These are phyloP conservation scores for Picea sitchensis DNA, from an alignment of 75 land plant species.

Conservation along the genomic window DNA sequence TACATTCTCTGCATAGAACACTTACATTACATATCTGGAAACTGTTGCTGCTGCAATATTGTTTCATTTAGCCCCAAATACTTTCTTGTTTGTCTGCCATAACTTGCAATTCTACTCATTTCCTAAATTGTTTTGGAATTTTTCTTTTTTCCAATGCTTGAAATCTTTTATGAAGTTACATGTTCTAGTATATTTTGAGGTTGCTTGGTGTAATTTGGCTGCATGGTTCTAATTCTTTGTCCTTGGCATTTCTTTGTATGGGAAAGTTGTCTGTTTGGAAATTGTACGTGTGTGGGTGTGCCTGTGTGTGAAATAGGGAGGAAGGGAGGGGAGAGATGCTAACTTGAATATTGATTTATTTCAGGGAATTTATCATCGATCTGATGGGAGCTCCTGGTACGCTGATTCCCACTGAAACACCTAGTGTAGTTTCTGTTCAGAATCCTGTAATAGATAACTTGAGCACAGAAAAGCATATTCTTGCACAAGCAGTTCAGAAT, in stretches of 20 bases:
- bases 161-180: not conserved
- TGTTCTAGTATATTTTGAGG: not conserved
- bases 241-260: not conserved
- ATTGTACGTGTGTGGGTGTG: too few relatives aligned
- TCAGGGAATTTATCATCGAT: constrained; percentile 89
- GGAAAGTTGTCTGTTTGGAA: too few relatives aligned
- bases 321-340: constrained; percentile 11
- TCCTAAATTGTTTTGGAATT: not conserved
- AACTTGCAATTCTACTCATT: not conserved
- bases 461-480: constrained; percentile 10
- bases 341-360: constrained; percentile 2
- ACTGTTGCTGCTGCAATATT: too few relatives aligned
- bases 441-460: constrained; percentile 24
- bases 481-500: constrained; percentile 17
- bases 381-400: constrained; percentile 95
- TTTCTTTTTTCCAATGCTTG: not conserved
- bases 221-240: not conserved
- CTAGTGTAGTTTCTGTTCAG: constrained; percentile 34
- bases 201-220: not conserved
- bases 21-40: too few relatives aligned
- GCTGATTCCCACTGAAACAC: constrained; percentile 71
- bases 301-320: constrained; percentile 9
- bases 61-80: not conserved
- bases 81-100: not conserved
- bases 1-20: not conserved